A percentile compares a stretch with the other conserved stretches of the same genome.
These are phyloP conservation scores for Gardenia jasminoides DNA, from an alignment of 257 asterid genomes.

Conservation along the genomic window DNA sequence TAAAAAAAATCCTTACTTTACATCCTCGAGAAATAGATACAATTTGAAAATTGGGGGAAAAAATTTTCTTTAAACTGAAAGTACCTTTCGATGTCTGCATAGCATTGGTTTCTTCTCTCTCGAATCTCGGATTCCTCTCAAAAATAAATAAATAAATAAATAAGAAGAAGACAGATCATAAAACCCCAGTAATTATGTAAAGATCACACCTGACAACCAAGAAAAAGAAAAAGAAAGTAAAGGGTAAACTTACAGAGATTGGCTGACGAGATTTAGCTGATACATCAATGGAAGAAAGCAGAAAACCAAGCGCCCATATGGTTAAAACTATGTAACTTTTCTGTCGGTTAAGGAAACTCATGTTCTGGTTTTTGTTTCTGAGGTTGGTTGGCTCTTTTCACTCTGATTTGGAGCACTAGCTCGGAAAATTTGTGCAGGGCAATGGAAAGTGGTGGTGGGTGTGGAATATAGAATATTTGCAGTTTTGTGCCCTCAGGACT, in stretches of 20 bases:
- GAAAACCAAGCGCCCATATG: constrained; percentile 26
- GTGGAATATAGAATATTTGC: background rate
- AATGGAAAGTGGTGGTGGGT: too few relatives aligned
- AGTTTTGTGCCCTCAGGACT: background rate
- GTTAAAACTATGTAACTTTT: background rate
- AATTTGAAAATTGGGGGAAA: background rate
- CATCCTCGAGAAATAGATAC: background rate
- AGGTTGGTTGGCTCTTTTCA: background rate
- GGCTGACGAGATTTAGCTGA: constrained; percentile 71
- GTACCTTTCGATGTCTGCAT: constrained; percentile 83
- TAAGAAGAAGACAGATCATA: background rate
- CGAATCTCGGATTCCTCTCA: constrained; percentile 65
- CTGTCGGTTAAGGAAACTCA: constrained; percentile 15
- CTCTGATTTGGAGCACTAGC: background rate
- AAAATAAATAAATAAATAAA: constrained; percentile 1
- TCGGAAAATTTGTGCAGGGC: background rate
- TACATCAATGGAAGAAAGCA: constrained; percentile 34
- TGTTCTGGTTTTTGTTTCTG: background rate
- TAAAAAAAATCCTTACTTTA: background rate
- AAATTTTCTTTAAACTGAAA: constrained; percentile 1
- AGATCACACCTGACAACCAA: background rate
- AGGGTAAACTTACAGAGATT: constrained; percentile 51
- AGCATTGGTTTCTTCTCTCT: constrained; percentile 71
- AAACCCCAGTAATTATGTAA: constrained; percentile 1
- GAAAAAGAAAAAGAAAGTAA: background rate